A percentile compares a stretch with the other conserved stretches of the same genome.
Conservation (phyloP, 1,284 basidiomycete species). For the Ganoderma resinaceum region DNA sequence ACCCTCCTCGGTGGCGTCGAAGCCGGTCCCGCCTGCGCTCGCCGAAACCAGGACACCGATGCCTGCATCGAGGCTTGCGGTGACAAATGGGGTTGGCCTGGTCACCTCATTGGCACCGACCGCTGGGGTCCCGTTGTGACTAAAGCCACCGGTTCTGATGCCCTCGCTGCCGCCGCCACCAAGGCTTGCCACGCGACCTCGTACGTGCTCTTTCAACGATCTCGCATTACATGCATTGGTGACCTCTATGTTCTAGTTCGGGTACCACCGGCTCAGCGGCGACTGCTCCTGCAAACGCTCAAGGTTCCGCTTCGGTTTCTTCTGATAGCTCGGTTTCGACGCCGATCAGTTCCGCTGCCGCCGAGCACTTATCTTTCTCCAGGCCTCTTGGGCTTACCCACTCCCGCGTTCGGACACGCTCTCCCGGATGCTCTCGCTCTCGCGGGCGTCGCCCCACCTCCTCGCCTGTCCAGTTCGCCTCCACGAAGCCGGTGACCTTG, state of each 20-base stretch:
- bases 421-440: conserved; percentile 4
- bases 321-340: conserved; percentile 3
- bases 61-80: conserved; percentile 54
- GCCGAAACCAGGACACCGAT: conserved; percentile 41
- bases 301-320: conserved; percentile 29
- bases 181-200: conserved; percentile 45
- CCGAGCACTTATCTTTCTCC: not conserved
- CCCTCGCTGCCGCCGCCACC: conserved; percentile 40
- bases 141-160: conserved; percentile 36
- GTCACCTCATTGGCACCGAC: conserved; percentile 55
- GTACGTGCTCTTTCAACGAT: conserved; percentile 20
- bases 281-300: conserved; percentile 20
- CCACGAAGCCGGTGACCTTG: conserved; percentile 26
- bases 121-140: conserved; percentile 60
- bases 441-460: conserved; percentile 5
- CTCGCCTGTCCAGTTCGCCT: conserved; percentile 28
- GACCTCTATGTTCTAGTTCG: conserved; percentile 9
- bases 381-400: conserved; percentile 16
- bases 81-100: conserved; percentile 59
- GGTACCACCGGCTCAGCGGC: conserved; percentile 21
- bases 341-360: not conserved
- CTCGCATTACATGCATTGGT: not conserved
- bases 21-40: conserved; percentile 60
- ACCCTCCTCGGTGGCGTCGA: conserved; percentile 38
- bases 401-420: not conserved